Evolutionary conservation across 495 filamentous ascomycete genomes (phyloP), one percentile per base, ranked within the genome.

Genomic region (Haplographium delicatum): DNA sequence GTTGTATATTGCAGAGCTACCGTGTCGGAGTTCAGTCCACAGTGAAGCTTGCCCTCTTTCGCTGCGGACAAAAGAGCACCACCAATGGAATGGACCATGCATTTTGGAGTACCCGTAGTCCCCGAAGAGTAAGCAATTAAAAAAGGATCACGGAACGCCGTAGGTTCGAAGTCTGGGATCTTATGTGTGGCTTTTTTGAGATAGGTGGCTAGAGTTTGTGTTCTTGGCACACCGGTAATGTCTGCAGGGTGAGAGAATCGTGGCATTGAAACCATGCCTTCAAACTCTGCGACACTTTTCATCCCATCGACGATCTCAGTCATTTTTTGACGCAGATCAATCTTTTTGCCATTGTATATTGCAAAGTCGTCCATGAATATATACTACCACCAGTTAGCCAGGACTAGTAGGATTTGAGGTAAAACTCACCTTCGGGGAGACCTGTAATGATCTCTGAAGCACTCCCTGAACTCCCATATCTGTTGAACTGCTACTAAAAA

Each of bases 401-500:
- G n/a, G 1, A 19, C 16, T 11, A 2, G 15, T 15, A 35, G 11
- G 9, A 45, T 9, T n/a, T n/a, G n/a, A 24, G 49, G 5, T 31
- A 57, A 24, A 53, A 70, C 67, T 62, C 24, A 61, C 58, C 47
- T 57, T 74, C 74, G 26, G 88, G 59, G 81, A 71, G 31, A 90
- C 78, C 68, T 91, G 86, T 38, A 80, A 64, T 44, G 86, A 65
- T 20, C 88, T 71, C 64, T 91, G 84, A 55, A 93, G 60, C 8
- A 93, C 79, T 0, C 87, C 88, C 57, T 83, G 81, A 27, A 80
- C 78, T 0, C 86, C 86, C 75, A 88, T 91, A 69, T 93, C 88
- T 1, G 87, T 91, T 22, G 81, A 85, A 38, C 75, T 80, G 39
- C 77, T 82, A 28, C 76, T 82, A 59, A 89, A 88, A 15, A 93